phyloP scores from a whole-genome alignment of 139 green algal genomes.

The Chlorella sp. region DNA sequence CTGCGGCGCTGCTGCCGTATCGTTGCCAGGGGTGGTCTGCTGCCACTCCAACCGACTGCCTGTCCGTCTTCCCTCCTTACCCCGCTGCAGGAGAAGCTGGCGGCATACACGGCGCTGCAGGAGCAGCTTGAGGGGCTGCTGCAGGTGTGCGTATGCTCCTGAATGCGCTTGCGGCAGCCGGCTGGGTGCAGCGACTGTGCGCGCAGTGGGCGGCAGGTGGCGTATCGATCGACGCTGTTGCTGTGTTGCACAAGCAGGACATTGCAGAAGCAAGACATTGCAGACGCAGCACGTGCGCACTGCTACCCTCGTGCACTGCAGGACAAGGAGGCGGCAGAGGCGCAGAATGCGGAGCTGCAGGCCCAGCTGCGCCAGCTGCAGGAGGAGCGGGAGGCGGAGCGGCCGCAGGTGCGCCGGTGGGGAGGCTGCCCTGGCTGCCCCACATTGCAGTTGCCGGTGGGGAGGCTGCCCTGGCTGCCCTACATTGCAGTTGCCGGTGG shows the following conservation, averaged over 20 bases:
- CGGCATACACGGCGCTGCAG: slow-evolving; percentile 68
- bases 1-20: no score
- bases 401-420: slow-evolving; percentile 28
- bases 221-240: no score
- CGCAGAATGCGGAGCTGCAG: slow-evolving; percentile 53
- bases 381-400: slow-evolving; percentile 46
- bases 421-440: background rate
- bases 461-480: background rate
- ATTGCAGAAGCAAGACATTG: no score
- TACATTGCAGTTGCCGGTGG: background rate
- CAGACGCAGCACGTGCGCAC: no score
- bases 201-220: no score
- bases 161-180: no score
- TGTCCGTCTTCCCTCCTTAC: no score
- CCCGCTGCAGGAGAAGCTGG: slow-evolving; percentile 81
- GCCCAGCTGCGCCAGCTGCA: slow-evolving; percentile 66
- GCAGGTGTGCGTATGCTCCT: background rate
- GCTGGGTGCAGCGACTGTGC: background rate
- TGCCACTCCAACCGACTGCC: no score
- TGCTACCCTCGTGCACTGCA: background rate
- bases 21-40: no score
- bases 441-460: background rate
- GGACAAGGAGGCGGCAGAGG: slow-evolving; percentile 48
- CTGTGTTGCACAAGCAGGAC: no score
- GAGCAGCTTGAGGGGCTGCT: slow-evolving; percentile 35